Evolutionary conservation across 129 eudicot species (phyloP).

Genomic region (Saussurea involucrata): DNA sequence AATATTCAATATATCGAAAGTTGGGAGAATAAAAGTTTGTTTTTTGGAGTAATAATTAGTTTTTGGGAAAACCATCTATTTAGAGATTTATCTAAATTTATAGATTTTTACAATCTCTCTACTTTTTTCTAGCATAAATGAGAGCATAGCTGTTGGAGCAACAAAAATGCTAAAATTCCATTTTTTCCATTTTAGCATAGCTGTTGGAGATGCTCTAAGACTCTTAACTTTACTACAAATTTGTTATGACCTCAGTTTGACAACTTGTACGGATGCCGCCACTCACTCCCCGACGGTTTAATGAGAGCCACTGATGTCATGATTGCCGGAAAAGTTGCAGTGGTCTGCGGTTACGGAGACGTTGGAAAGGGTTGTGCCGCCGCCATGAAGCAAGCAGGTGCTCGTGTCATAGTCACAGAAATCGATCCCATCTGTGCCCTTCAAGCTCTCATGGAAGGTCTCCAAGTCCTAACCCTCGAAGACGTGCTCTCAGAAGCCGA

Average conservation of each 20-base stretch:
- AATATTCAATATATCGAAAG: too few relatives aligned
- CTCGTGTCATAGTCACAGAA: constrained; percentile 52
- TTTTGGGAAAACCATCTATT: too few relatives aligned
- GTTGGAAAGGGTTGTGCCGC: constrained; percentile 51
- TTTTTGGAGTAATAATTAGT: too few relatives aligned
- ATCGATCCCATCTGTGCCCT: constrained; percentile 57
- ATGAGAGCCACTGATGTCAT: constrained; percentile 58
- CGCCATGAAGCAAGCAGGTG: constrained; percentile 53
- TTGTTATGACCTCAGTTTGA: constrained; percentile 29
- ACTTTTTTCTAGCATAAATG: too few relatives aligned
- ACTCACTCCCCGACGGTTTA: constrained; percentile 54
- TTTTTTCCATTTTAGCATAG: too few relatives aligned
- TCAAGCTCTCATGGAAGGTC: constrained; percentile 47
- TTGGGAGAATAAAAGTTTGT: too few relatives aligned
- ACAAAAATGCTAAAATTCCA: too few relatives aligned
- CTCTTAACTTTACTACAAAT: too few relatives aligned
- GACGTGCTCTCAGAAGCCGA: constrained; percentile 43
- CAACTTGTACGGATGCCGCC: constrained; percentile 49
- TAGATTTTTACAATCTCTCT: too few relatives aligned
- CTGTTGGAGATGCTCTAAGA: too few relatives aligned
- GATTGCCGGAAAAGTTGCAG: constrained; percentile 47
- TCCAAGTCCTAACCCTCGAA: constrained; percentile 42
- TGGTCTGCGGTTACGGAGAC: constrained; percentile 42
- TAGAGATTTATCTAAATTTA: too few relatives aligned
- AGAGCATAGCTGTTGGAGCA: too few relatives aligned